Conservation (phyloP, 495 filamentous ascomycete genomes). For the Daldinia concentrica region DNA sequence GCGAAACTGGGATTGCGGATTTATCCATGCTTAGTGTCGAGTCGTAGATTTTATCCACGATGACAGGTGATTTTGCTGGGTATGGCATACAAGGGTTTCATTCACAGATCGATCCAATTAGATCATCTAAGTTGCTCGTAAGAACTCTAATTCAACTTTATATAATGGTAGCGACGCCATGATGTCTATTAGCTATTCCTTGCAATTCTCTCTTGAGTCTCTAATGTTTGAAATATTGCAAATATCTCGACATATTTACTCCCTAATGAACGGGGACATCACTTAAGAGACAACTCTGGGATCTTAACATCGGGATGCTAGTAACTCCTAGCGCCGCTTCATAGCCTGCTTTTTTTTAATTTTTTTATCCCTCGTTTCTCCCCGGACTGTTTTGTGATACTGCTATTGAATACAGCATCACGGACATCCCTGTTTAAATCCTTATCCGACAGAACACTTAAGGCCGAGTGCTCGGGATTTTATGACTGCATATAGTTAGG, state of each 20-base stretch:
- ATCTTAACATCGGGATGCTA: background rate
- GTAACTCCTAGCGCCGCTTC: background rate
- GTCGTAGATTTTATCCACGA: conserved; percentile 25
- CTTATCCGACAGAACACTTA: background rate
- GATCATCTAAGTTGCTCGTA: conserved; percentile 1
- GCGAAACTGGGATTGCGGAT: conserved; percentile 18
- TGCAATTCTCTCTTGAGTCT: background rate
- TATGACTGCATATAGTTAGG: background rate
- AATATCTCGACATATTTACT: background rate
- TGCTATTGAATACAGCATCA: background rate
- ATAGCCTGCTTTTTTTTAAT: background rate
- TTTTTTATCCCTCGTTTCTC: background rate
- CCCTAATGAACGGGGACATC: background rate
- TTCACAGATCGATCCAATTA: conserved; percentile 28
- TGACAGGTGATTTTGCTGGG: conserved; percentile 12
- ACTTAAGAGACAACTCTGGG: background rate
- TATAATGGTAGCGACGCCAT: background rate
- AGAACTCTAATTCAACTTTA: conserved; percentile 33
- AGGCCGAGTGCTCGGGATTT: background rate
- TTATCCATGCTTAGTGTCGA: conserved; percentile 23
- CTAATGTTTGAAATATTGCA: background rate
- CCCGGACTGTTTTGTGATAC: background rate
- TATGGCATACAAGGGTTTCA: conserved; percentile 10
- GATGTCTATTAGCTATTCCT: conserved; percentile 1
- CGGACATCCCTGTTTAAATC: background rate